Evolutionary conservation across 2,329 filamentous ascomycete genomes (phyloP).

Genomic region (Dothidotthia symphoricarpi): DNA sequence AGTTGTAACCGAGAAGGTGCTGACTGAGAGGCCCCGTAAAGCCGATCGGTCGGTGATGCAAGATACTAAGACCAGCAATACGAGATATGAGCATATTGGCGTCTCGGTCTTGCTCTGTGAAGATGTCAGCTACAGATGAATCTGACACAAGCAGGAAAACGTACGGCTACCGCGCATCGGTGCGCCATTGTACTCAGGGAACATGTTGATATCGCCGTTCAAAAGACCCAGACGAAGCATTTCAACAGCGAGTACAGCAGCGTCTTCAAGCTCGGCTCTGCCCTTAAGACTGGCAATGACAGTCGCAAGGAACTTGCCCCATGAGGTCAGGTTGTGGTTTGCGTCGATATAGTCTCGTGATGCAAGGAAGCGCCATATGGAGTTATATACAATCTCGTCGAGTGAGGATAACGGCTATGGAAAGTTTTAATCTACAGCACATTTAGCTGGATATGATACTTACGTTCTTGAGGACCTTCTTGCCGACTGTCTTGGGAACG

Average conservation of each 20-base stretch:
- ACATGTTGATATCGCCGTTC: conserved; percentile 64
- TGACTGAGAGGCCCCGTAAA: conserved; percentile 94
- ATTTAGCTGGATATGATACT: conserved; percentile 3
- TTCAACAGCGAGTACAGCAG: conserved; percentile 80
- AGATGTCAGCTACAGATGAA: conserved; percentile 15
- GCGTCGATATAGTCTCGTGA: conserved; percentile 81
- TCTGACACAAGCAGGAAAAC: conserved; percentile 10
- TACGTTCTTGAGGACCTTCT: conserved; percentile 48
- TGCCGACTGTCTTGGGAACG: conserved; percentile 64
- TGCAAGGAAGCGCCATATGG: conserved; percentile 85
- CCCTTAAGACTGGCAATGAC: conserved; percentile 64
- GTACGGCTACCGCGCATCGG: conserved; percentile 54
- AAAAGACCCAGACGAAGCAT: conserved; percentile 76
- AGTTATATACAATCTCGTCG: conserved; percentile 70
- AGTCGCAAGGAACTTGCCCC: conserved; percentile 73
- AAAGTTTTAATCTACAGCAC: conserved; percentile 2
- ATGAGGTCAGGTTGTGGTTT: conserved; percentile 74
- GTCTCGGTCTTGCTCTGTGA: conserved; percentile 67
- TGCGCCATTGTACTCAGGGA: conserved; percentile 55
- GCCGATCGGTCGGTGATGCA: conserved; percentile 80
- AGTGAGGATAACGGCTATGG: conserved; percentile 57
- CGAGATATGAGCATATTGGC: conserved; percentile 82
- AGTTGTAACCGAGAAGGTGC: conserved; percentile 82
- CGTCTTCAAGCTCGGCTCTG: conserved; percentile 65
- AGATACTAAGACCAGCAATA: conserved; percentile 75